These are phyloP conservation scores for Fraxinus floribunda DNA, from an alignment of 305 asterid species.

Conservation along the genomic window DNA sequence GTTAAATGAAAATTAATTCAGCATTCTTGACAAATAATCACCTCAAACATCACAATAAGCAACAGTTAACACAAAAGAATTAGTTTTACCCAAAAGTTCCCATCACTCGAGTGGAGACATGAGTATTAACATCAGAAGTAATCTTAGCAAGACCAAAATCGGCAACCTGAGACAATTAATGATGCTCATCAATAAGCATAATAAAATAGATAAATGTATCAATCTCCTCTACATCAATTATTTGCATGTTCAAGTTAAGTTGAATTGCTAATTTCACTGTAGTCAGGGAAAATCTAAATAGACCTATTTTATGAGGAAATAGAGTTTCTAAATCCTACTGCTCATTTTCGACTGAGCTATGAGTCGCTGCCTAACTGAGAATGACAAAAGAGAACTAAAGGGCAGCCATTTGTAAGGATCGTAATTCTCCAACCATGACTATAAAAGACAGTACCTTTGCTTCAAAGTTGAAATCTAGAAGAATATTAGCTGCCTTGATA, in stretches of 20 bases:
- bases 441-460: conserved; percentile 50
- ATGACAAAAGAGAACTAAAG: background rate
- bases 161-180: conserved; percentile 65
- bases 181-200: conserved; percentile 16
- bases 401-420: background rate
- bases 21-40: background rate
- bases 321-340: background rate
- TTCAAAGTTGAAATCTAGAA: conserved; percentile 70
- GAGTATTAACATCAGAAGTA: conserved; percentile 70
- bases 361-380: background rate
- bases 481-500: conserved; percentile 76
- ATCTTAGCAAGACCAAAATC: conserved; percentile 92
- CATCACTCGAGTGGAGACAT: conserved; percentile 92
- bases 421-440: background rate
- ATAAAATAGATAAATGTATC: conserved; percentile 7
- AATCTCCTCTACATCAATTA: background rate
- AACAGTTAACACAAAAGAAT: background rate
- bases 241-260: background rate
- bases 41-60: background rate
- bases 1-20: background rate
- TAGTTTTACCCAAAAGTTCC: conserved; percentile 87
- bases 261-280: background rate
- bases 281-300: background rate
- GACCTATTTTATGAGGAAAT: background rate
- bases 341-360: background rate